These are phyloP conservation scores for Dactylonectria macrodidyma DNA, from an alignment of 2,329 filamentous ascomycete genomes.

Conservation along the genomic window DNA sequence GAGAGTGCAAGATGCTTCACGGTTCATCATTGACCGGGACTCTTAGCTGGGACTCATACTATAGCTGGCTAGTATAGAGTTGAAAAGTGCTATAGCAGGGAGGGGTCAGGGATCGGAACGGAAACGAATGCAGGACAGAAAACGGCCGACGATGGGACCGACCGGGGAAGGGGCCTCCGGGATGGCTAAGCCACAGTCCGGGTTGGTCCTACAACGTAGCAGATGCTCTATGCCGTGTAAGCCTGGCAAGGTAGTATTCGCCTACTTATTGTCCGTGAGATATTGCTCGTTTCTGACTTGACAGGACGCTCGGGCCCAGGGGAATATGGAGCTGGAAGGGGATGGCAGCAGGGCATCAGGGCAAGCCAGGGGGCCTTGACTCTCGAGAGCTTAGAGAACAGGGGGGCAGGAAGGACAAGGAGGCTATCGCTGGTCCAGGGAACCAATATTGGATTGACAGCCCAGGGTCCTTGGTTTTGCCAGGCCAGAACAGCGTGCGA, in stretches of 20 bases:
- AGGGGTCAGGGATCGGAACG: constrained; percentile 11
- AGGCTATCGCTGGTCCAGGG: constrained; percentile 2
- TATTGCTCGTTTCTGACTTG: constrained; percentile 29
- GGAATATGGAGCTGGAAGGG: not conserved
- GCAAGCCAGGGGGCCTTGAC: not conserved
- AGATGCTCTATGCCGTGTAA: constrained; percentile 7
- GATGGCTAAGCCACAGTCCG: constrained; percentile 37
- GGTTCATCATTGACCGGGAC: constrained; percentile 24
- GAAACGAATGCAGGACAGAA: constrained; percentile 38
- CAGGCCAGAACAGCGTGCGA: not conserved
- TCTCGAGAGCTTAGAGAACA: not conserved
- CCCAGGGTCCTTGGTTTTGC: constrained; percentile 27
- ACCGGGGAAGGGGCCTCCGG: constrained; percentile 40
- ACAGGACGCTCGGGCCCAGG: constrained; percentile 48
- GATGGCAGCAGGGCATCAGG: constrained; percentile 17
- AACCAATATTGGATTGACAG: constrained; percentile 21
- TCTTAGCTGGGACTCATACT: not conserved
- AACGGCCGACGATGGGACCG: constrained; percentile 47
- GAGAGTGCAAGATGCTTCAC: not conserved
- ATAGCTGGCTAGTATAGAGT: not conserved
- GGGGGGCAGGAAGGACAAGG: not conserved
- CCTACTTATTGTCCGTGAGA: constrained; percentile 3
- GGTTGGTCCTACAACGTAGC: not conserved
- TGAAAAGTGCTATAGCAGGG: not conserved
- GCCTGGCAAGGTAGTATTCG: constrained; percentile 5